phyloP scores from a whole-genome alignment of 345 rosid genomes.

The Hibiscus mutabilis region DNA sequence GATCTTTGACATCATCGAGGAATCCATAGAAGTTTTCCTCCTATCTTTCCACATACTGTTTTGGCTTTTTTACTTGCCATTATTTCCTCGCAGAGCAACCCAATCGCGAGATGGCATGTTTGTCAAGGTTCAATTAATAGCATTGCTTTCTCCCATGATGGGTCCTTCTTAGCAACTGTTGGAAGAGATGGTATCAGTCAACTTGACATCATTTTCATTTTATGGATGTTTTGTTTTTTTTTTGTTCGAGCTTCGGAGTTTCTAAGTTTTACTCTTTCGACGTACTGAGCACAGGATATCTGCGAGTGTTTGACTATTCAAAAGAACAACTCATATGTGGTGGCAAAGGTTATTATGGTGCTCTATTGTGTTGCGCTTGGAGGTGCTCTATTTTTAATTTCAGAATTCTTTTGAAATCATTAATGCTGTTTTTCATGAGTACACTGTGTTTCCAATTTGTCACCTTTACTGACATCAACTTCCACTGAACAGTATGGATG shows the following conservation, averaged over 20 bases:
- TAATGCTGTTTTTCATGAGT: neutral
- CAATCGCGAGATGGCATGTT: conserved; percentile 95
- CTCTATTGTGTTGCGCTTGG: conserved; percentile 73
- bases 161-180: conserved; percentile 80
- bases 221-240: neutral
- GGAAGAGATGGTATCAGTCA: conserved; percentile 88
- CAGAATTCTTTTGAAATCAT: neutral
- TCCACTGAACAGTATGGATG: conserved; percentile 73
- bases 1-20: neutral
- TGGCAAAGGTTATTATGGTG: conserved; percentile 79
- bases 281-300: conserved; percentile 52
- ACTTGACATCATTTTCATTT: neutral
- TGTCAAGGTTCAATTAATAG: conserved; percentile 92
- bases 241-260: conserved; percentile 1
- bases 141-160: conserved; percentile 80
- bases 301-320: conserved; percentile 84
- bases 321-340: conserved; percentile 54
- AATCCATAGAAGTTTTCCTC: conserved; percentile 8
- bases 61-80: conserved; percentile 16
- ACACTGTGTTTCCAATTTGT: neutral
- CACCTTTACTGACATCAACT: conserved; percentile 9
- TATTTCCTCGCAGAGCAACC: conserved; percentile 75
- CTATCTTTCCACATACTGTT: conserved; percentile 1
- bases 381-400: conserved; percentile 31
- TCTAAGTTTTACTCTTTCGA: conserved; percentile 4